A percentile compares a stretch with the other conserved stretches of the same genome.
Evolutionary conservation across 164 flowering plant species (phyloP).

Genomic region (Berberis vulgaris): DNA sequence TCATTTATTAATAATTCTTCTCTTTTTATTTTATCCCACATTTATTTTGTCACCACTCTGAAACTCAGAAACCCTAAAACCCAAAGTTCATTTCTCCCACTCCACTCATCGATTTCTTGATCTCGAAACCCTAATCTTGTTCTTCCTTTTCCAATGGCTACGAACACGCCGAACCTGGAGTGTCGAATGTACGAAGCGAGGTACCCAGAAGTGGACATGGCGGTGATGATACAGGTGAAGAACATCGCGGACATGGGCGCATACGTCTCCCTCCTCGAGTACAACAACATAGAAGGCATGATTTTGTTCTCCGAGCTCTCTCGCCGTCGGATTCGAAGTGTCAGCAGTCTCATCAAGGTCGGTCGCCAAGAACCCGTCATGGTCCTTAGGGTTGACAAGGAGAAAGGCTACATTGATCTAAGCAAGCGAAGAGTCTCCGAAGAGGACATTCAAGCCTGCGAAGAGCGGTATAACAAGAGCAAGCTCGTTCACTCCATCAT

Average conservation of each 20-base stretch:
- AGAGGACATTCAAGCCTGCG: constrained; percentile 76
- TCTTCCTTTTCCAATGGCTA: constrained; percentile 18
- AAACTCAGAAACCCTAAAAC: not conserved
- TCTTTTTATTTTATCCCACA: not conserved
- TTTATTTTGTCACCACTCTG: not conserved
- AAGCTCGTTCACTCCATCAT: constrained; percentile 93
- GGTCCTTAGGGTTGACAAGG: constrained; percentile 88
- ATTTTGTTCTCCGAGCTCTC: constrained; percentile 91
- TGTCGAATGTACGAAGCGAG: constrained; percentile 90
- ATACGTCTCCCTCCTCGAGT: constrained; percentile 82
- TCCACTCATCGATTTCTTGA: too few relatives aligned
- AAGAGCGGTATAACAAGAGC: constrained; percentile 91
- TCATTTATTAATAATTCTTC: not conserved
- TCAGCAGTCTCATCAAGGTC: constrained; percentile 76
- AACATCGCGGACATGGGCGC: constrained; percentile 92
- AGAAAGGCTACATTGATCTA: constrained; percentile 82
- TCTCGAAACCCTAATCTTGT: not conserved
- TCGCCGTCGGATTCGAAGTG: constrained; percentile 83
- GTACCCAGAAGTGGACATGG: constrained; percentile 88
- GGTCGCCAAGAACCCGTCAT: constrained; percentile 92
- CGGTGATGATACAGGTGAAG: constrained; percentile 95
- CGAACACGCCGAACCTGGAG: constrained; percentile 64
- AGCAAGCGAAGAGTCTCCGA: constrained; percentile 84
- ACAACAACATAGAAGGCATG: constrained; percentile 97
- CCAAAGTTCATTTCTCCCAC: not conserved